A percentile compares a stretch with the other conserved stretches of the same genome.
Evolutionary conservation across 2,329 filamentous ascomycete genomes (phyloP).

Genomic region (Lasiodiplodia gonubiensis): DNA sequence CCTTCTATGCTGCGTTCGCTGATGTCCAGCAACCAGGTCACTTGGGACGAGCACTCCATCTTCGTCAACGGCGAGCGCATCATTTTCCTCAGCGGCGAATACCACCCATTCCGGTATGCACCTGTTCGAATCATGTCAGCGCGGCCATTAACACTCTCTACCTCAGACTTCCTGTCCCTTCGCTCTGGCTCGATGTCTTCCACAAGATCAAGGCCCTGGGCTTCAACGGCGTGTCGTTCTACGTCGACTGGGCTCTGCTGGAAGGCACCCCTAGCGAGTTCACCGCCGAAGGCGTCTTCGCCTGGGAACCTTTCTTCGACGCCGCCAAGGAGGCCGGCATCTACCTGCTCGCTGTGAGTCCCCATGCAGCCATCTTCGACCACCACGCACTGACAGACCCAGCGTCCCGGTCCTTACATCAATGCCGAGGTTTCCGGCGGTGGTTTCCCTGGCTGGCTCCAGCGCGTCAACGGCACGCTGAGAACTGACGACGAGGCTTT

Average conservation of each 20-base stretch:
- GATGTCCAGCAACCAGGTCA: constrained; percentile 52
- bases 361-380: constrained; percentile 14
- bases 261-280: constrained; percentile 76
- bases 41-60: constrained; percentile 75
- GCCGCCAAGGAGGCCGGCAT: constrained; percentile 75
- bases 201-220: constrained; percentile 83
- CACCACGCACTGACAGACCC: constrained; percentile 28
- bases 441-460: constrained; percentile 81
- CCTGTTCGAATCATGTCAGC: constrained; percentile 6
- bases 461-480: constrained; percentile 68
- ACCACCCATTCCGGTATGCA: constrained; percentile 68
- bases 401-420: constrained; percentile 71
- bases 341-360: constrained; percentile 69
- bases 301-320: constrained; percentile 75
- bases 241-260: constrained; percentile 77
- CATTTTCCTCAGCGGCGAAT: constrained; percentile 74
- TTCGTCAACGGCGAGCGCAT: constrained; percentile 72
- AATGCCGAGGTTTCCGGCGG: constrained; percentile 79
- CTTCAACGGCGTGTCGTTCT: constrained; percentile 81
- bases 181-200: constrained; percentile 73
- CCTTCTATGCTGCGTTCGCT: not conserved
- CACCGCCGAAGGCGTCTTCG: constrained; percentile 73
- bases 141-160: not conserved
- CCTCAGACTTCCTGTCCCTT: constrained; percentile 62
- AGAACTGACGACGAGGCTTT: constrained; percentile 68